Base-by-base conservation (phyloP, 257 asterid genomes). In the Forsythia viridissima region DNA sequence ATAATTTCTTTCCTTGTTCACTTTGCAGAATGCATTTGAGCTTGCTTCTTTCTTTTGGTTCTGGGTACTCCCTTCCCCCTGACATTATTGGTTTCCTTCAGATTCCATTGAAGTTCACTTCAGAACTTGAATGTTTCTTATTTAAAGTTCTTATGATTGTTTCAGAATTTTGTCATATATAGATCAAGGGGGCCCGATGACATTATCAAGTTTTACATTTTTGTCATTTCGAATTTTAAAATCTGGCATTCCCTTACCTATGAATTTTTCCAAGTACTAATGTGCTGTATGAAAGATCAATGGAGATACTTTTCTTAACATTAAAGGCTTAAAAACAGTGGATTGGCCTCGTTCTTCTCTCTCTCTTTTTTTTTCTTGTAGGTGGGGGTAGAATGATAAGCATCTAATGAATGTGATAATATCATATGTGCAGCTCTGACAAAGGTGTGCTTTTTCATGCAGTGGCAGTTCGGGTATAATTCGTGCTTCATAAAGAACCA, bases 21-120 rank as follows among this genome's bases (percentile, higher is more conserved):
- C 30, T 70, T 10, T 83, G 84, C 92, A 87, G 90, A 80, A 86
- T 72, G 87, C 93, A 39, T 87, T 85, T 73, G 99, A 96, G 89
- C 96, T 96, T 44, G 97, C 99, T 74, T 96, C 99, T 11, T 93
- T 96, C 83, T 96, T 96, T 87, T 96, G 99, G 99, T 96, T 96
- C 87, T 96, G 99, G 99, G 99, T 96, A 93, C 73, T 73, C 72
- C 71, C 69, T 85, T 61, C 44, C 75, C 86, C 82, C 16, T 43
- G 11, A 30, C 34, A 1, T 30, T 30, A 30, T 30, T 30, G 34
- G 34, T 30, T 30, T 30, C 34, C 34, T 30, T 30, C 34, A 1
- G 34, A 30, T 30, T 30, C 34, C 34, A 30, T 30, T 30, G 34
- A 30, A 30, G 34, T 30, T 30, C 34, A 30, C 2, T 30, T 1